Conservation (phyloP, 768 basidiomycete species). For the Pleurotus platypus region DNA sequence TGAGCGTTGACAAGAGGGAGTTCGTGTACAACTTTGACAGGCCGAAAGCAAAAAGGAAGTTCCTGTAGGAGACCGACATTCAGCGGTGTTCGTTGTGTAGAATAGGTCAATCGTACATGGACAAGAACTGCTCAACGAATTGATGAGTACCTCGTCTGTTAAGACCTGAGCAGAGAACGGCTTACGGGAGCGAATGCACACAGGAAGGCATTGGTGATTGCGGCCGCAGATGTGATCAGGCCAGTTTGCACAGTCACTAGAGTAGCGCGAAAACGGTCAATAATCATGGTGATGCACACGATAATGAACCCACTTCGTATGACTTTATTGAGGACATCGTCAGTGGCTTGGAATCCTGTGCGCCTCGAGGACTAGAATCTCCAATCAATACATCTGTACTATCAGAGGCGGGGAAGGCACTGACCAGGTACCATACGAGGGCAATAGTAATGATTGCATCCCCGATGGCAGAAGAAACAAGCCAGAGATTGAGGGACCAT, state of each 20-base stretch:
- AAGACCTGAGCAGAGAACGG: constrained; percentile 19
- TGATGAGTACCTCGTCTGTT: constrained; percentile 24
- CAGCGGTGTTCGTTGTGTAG: constrained; percentile 39
- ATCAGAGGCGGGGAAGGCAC: constrained; percentile 7
- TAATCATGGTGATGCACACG: not conserved
- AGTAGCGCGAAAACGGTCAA: not conserved
- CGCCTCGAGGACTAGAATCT: constrained; percentile 27
- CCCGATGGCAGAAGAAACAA: not conserved
- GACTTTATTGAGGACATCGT: constrained; percentile 36
- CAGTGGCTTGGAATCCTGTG: constrained; percentile 39
- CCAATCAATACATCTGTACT: no score
- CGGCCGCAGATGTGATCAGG: constrained; percentile 14
- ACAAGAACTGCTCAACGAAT: constrained; percentile 41
- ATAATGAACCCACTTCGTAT: constrained; percentile 22
- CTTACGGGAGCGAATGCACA: not conserved
- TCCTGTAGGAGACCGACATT: constrained; percentile 29
- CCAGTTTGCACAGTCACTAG: constrained; percentile 42
- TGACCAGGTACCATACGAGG: not conserved
- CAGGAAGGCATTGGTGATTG: not conserved
- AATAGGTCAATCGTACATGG: constrained; percentile 27
- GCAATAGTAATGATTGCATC: not conserved
- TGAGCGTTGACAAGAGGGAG: constrained; percentile 45
- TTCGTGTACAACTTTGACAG: constrained; percentile 47
- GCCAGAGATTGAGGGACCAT: not conserved
- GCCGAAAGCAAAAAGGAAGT: constrained; percentile 47